Evolutionary conservation across 768 basidiomycete species (phyloP).

Genomic region (Leucogyrophana mollusca): DNA sequence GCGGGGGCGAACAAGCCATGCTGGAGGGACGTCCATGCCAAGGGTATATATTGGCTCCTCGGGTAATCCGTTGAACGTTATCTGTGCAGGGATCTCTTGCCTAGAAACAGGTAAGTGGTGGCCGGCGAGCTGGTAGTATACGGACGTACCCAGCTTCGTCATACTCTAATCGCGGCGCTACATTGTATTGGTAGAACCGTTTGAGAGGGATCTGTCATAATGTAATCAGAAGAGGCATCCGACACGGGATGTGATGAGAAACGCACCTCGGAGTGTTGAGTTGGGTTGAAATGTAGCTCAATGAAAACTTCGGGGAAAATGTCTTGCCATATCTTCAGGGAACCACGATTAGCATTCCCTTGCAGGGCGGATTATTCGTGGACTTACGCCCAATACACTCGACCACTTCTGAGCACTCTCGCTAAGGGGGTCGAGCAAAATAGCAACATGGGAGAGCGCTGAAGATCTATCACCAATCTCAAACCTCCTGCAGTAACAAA

Average conservation of each 20-base stretch:
- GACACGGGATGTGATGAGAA: neutral
- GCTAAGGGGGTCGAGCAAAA: conserved; percentile 83
- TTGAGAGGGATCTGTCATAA: conserved; percentile 76
- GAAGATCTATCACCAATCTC: conserved; percentile 63
- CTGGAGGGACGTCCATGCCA: conserved; percentile 85
- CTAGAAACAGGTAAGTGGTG: conserved; percentile 30
- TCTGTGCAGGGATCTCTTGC: conserved; percentile 53
- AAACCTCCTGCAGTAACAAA: conserved; percentile 52
- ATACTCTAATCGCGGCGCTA: conserved; percentile 57
- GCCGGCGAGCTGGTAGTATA: neutral
- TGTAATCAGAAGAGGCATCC: neutral
- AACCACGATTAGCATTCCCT: neutral
- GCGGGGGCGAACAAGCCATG: conserved; percentile 92
- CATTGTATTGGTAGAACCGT: conserved; percentile 84
- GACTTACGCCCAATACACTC: conserved; percentile 65
- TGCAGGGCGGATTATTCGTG: no score
- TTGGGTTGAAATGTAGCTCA: conserved; percentile 80
- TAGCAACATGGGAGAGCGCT: conserved; percentile 67
- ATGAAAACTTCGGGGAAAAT: conserved; percentile 64
- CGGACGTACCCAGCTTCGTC: conserved; percentile 64
- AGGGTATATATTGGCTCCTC: conserved; percentile 89
- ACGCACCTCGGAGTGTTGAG: conserved; percentile 62
- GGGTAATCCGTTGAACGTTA: conserved; percentile 73
- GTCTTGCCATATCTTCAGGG: conserved; percentile 51
- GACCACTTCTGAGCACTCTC: conserved; percentile 87